phyloP scores from a whole-genome alignment of 805 yeast genomes.

The Starmerella lactis-condensi region DNA sequence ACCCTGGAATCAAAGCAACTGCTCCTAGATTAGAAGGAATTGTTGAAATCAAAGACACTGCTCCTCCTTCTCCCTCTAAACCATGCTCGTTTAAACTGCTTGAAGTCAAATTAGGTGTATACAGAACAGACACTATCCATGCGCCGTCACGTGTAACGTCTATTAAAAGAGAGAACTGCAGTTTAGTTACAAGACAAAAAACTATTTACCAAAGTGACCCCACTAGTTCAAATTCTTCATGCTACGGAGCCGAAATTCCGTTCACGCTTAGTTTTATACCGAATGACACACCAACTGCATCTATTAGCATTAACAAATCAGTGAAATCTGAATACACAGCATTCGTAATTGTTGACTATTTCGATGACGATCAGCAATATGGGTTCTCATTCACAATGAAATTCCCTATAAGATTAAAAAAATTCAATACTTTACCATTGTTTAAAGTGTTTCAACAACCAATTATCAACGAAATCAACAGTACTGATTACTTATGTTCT shows the following conservation, averaged over 20 bases:
- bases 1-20: constrained; percentile 28
- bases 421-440: constrained; percentile 26
- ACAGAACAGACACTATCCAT: constrained; percentile 24
- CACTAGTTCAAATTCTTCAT: constrained; percentile 9
- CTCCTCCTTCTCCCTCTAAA: constrained; percentile 5
- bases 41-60: constrained; percentile 21
- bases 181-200: constrained; percentile 21
- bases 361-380: constrained; percentile 1
- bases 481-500: constrained; percentile 23
- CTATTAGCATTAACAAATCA: constrained; percentile 19
- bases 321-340: constrained; percentile 23
- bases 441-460: constrained; percentile 24
- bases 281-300: constrained; percentile 21
- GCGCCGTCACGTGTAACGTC: constrained; percentile 22
- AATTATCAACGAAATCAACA: constrained; percentile 13
- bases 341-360: constrained; percentile 19
- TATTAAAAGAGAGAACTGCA: constrained; percentile 23
- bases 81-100: too few species aligned
- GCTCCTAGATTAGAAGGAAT: constrained; percentile 27
- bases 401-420: constrained; percentile 23
- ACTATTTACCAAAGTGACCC: constrained; percentile 13
- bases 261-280: constrained; percentile 23
- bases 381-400: constrained; percentile 6
- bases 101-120: constrained; percentile 22
- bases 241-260: constrained; percentile 24